Base-by-base conservation (phyloP, 352 stramenopile species). In the Phytophthora constricta region DNA sequence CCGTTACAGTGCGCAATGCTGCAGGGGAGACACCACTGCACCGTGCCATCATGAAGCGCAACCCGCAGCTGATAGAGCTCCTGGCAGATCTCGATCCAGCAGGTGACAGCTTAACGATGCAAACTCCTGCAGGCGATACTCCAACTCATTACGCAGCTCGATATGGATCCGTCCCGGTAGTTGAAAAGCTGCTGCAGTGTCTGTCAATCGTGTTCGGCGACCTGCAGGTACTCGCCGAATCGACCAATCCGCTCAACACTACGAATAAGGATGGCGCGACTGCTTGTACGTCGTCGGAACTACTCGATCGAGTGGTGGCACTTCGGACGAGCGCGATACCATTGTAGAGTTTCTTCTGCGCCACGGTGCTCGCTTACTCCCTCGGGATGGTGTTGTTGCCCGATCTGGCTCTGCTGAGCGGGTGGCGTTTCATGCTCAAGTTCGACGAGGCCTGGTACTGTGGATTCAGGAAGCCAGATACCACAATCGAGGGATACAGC, bases 21-120 rank as follows among this genome's bases (percentile, higher is more conserved):
- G 13, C 33, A 3, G 63, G 58, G 1, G 58, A 76, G 23, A 58
- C 58, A 7, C 41, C 58, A 54, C 26, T 76, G 26, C 68, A 76
- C 22, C 53, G 54, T 5, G 68, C 62, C 14, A 65, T 72, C 22
- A 3, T 56, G 5, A 50, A 58, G 20, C 58, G 41, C 9, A 71
- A 62, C 10, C n/a, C 43, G 14, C 53, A 51, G 23, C 5, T 76
- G 31, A 58, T 76, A 57, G 46, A 61, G 11, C 22, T 63, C 13
- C 31, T 70, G 22, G 34, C 59, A 7, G 26, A 41, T 19, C 26
- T 72, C 26, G 58, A 70, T 14, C 47, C 19, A 17, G 9, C 31
- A 25, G 26, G 20, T 5, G 8, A 7, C 4, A 62, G 3, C 13
- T 62, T 71, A 27, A 62, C 56, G 14, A 37, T 52, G 3, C 9